These are phyloP conservation scores for Spergularia marina DNA, from an alignment of 148 eudicot species.

Conservation along the genomic window DNA sequence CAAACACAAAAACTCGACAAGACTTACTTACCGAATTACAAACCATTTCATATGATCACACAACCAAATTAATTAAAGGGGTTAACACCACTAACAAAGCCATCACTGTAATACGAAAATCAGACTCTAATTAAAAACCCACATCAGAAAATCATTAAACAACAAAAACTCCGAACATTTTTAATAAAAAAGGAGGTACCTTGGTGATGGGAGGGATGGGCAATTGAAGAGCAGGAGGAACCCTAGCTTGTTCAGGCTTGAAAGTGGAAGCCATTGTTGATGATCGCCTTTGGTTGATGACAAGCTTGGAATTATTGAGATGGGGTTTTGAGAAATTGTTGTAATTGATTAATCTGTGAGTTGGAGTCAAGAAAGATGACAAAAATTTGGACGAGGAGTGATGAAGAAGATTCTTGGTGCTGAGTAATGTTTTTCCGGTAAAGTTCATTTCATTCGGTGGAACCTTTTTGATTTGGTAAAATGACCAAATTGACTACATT, in stretches of 20 bases:
- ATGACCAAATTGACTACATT: neutral
- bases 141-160: slow-evolving; percentile 11
- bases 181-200: slow-evolving; percentile 25
- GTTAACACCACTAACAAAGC: too few relatives aligned
- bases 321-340: neutral
- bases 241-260: slow-evolving; percentile 68
- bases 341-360: slow-evolving; percentile 17
- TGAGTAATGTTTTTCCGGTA: slow-evolving; percentile 11
- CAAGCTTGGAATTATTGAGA: slow-evolving; percentile 10
- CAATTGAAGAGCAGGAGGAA: slow-evolving; percentile 58
- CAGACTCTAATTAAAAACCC: slow-evolving; percentile 4
- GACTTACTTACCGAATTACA: too few relatives aligned
- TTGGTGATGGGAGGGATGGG: slow-evolving; percentile 61
- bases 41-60: too few relatives aligned
- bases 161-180: neutral
- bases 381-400: neutral
- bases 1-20: neutral
- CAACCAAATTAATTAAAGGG: too few relatives aligned
- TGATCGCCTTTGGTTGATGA: slow-evolving; percentile 15
- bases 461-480: neutral
- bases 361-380: neutral
- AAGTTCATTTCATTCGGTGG: slow-evolving; percentile 24
- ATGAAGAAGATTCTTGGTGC: slow-evolving; percentile 8
- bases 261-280: slow-evolving; percentile 51
- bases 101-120: too few relatives aligned